Evolutionary conservation across 257 asterid species (phyloP).

Genomic region (Nemophila menziesii): DNA sequence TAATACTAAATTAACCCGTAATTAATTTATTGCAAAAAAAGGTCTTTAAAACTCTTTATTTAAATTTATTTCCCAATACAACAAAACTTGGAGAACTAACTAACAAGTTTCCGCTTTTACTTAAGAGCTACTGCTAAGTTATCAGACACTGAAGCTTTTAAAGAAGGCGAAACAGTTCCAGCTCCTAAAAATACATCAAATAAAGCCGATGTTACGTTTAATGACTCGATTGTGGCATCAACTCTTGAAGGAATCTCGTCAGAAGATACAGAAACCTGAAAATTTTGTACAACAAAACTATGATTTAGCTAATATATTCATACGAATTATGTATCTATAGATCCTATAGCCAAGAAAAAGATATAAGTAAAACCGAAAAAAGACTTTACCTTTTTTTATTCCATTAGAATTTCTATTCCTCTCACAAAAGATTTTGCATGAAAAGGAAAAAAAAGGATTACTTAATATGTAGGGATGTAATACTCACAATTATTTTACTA

Average conservation of each 20-base stretch:
- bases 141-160: conserved; percentile 54
- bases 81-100: conserved; percentile 6
- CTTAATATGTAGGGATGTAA: too few relatives aligned
- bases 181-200: conserved; percentile 80
- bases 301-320: conserved; percentile 3
- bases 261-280: conserved; percentile 62
- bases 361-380: neutral
- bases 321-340: neutral
- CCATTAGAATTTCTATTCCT: neutral
- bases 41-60: neutral
- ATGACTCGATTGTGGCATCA: conserved; percentile 69
- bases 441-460: too few relatives aligned
- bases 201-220: conserved; percentile 60
- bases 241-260: conserved; percentile 46
- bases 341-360: neutral
- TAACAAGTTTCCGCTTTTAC: conserved; percentile 13
- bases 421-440: too few relatives aligned
- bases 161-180: conserved; percentile 66
- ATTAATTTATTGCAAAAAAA: neutral
- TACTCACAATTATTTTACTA: conserved; percentile 64
- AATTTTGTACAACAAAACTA: neutral
- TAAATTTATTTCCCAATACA: neutral
- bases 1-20: conserved; percentile 1
- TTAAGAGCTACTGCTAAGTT: conserved; percentile 55
- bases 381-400: too few relatives aligned